Base-by-base conservation (phyloP, 257 asterid genomes). In the Rauvolfia tetraphylla region DNA sequence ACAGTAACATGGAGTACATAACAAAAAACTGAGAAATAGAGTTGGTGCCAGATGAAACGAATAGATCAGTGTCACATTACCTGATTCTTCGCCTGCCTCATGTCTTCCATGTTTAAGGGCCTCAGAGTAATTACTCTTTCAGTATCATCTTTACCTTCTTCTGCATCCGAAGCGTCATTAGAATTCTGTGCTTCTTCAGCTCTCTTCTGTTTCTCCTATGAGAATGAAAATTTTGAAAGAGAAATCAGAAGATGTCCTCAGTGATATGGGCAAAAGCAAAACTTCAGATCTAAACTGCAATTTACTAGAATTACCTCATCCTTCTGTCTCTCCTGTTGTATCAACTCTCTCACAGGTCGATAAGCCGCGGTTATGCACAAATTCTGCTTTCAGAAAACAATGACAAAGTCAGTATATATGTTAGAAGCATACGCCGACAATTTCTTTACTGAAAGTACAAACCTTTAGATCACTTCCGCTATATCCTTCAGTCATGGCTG, bases 401-500 rank as follows among this genome's bases (percentile, higher is more conserved):
- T 20, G 77, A n/a, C 48, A 56, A 34, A 82, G 86, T 87, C n/a
- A 83, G 76, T 67, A 61, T 11, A 58, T 62, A 75, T 75, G 27
- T 65, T 42, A 59, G 56, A 56, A 80, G 38, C 5, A 15, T 29
- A 56, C 41, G 51, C 39, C 38, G 65, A 48, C 23, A 39, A 79
- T 62, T 27, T 58, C 59, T 29, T 11, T 51, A 27, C 65, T 46
- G 67, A 63, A 76, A 76, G 18, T 58, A 74, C 87, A 77, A 68
- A 94, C 98, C 98, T 95, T 95, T 70, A 95, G 99, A 89, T 95
- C 99, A 72, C 98, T 95, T 80, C 98, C 97, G 75, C 90, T 92
- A 68, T 91, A 95, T 82, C 99, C 99, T 85, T 95, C 99, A 11
- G 97, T 95, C 90, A 92, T 86, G 74, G 72, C 75, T 27, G 92